Evolutionary conservation across 208 protist genomes (phyloP).

Genomic region (Trypanosoma brucei): DNA sequence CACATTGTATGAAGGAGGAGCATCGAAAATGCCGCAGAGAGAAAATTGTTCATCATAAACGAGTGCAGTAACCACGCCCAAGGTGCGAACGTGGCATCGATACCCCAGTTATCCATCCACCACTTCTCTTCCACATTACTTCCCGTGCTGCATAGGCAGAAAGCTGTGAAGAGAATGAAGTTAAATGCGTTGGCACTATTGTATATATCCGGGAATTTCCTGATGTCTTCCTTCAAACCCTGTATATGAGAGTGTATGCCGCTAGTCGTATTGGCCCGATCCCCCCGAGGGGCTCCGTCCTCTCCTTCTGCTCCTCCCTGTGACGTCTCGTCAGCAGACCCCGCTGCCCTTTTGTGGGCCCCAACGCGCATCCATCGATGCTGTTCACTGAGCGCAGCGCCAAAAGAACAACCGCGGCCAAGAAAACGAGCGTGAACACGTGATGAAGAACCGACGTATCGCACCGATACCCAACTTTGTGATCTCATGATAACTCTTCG

Average conservation of each 20-base stretch:
- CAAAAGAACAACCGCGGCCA: conserved; percentile 1
- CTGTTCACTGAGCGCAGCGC: conserved; percentile 8
- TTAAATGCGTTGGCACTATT: conserved; percentile 86
- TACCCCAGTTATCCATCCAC: conserved; percentile 77
- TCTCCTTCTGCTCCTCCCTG: conserved; percentile 20
- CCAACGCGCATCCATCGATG: conserved; percentile 27
- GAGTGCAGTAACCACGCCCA: conserved; percentile 80
- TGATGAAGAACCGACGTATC: conserved; percentile 8
- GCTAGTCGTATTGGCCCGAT: conserved; percentile 13
- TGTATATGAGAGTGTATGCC: conserved; percentile 56
- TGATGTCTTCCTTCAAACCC: conserved; percentile 66
- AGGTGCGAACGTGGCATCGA: conserved; percentile 67
- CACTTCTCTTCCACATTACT: conserved; percentile 77
- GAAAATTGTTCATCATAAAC: conserved; percentile 87
- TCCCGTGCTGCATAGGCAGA: conserved; percentile 87
- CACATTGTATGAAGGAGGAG: conserved; percentile 86
- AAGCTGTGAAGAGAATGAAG: conserved; percentile 86
- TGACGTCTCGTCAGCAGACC: conserved; percentile 9
- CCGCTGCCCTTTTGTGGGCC: conserved; percentile 8
- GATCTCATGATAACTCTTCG: conserved; percentile 10
- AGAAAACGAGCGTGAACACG: conserved; percentile 9
- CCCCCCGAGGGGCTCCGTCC: conserved; percentile 12
- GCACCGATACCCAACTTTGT: conserved; percentile 8
- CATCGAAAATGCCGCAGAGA: conserved; percentile 87
- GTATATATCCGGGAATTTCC: conserved; percentile 84